Percentiles rank a stretch among this genome's conserved stretches.
These are phyloP conservation scores for Leccinum longicurvipes DNA, from an alignment of 768 basidiomycete species.

Conservation along the genomic window DNA sequence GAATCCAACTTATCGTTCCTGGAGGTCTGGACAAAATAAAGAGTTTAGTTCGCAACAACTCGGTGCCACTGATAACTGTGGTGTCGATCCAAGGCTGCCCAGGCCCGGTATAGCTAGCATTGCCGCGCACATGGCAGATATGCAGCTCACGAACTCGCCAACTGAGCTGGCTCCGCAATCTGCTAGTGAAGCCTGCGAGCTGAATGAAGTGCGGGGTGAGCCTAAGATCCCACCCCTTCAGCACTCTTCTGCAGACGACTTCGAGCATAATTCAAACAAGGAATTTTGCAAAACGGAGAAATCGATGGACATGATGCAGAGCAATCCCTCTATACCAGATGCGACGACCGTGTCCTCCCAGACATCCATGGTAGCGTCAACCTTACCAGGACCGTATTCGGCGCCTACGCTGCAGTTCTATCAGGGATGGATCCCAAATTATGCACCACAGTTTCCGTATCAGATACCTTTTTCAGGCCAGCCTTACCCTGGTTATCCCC, in stretches of 20 bases:
- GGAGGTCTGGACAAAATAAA: slow-evolving; percentile 37
- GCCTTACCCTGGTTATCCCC: slow-evolving; percentile 45
- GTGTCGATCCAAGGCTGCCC: slow-evolving; percentile 11
- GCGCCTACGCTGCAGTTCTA: slow-evolving; percentile 45
- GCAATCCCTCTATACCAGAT: slow-evolving; percentile 8
- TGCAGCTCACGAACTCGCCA: slow-evolving; percentile 6
- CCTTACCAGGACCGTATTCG: slow-evolving; percentile 33
- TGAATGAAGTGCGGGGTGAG: slow-evolving; percentile 20
- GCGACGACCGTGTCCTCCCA: slow-evolving; percentile 15
- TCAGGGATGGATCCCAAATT: slow-evolving; percentile 53
- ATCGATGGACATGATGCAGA: slow-evolving; percentile 30
- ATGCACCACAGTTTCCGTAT: slow-evolving; percentile 48
- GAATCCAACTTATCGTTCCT: slow-evolving; percentile 50
- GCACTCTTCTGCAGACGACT: background rate
- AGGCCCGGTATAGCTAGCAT: slow-evolving; percentile 7
- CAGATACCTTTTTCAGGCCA: slow-evolving; percentile 46
- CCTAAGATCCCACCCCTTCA: background rate
- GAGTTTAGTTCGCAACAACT: slow-evolving; percentile 32
- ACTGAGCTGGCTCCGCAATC: background rate
- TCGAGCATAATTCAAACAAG: slow-evolving; percentile 3
- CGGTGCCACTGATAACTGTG: slow-evolving; percentile 4
- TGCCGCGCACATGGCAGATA: slow-evolving; percentile 10
- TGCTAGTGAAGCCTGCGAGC: slow-evolving; percentile 8
- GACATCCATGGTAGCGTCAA: slow-evolving; percentile 24
- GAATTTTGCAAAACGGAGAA: slow-evolving; percentile 1